Percentiles rank a stretch among this genome's conserved stretches.
Conservation (phyloP, 257 asterid species). For the Forsythia viridissima region DNA sequence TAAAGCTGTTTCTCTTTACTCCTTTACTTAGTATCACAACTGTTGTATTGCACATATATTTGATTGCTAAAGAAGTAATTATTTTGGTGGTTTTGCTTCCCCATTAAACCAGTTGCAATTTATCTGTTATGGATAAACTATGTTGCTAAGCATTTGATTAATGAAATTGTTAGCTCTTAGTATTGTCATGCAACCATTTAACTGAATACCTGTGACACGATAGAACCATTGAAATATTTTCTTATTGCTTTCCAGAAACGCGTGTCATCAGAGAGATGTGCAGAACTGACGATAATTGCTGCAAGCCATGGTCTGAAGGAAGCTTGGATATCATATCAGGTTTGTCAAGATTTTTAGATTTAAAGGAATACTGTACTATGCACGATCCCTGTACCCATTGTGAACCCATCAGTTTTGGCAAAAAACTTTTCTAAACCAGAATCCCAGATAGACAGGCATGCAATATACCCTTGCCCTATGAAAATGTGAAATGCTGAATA, state of each 20-base stretch:
- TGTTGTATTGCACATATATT: not conserved
- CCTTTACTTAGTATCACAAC: not conserved
- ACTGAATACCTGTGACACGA: constrained; percentile 14
- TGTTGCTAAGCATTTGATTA: not conserved
- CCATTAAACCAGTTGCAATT: not conserved
- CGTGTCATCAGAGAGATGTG: constrained; percentile 93
- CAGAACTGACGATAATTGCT: constrained; percentile 88
- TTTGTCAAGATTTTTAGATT: constrained; percentile 26
- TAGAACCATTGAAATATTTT: constrained; percentile 8
- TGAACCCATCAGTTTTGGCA: not conserved
- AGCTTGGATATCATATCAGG: constrained; percentile 99
- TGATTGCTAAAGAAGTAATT: not conserved
- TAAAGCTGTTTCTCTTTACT: not conserved
- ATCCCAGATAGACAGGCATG: not conserved
- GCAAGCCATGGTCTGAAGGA: constrained; percentile 96
- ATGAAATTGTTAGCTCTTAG: not conserved
- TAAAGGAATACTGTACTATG: not conserved
- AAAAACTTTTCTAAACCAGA: not conserved
- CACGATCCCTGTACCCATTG: not conserved
- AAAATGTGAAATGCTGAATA: not conserved
- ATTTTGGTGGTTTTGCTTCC: not conserved
- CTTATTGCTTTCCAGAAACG: constrained; percentile 56
- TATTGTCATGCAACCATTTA: not conserved
- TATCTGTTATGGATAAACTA: constrained; percentile 1
- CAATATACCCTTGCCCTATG: not conserved